Evolutionary conservation across 2,329 filamentous ascomycete genomes (phyloP).

Genomic region (Sporothrix protearum): DNA sequence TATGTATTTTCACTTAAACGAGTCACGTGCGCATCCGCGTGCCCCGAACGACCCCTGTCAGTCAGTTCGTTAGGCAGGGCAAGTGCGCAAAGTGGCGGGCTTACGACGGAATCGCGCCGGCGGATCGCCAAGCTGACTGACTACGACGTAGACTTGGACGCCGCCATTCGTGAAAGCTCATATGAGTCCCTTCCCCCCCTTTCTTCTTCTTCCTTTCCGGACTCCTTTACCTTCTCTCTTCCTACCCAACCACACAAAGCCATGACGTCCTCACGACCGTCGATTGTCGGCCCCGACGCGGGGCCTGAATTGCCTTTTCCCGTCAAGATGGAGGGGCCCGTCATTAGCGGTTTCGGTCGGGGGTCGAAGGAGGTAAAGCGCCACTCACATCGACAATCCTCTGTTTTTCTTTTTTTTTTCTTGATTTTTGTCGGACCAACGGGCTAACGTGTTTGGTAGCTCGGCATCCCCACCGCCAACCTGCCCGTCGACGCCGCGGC

Average conservation of each 20-base stretch:
- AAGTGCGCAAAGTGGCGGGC: background rate
- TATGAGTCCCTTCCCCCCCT: too few relatives aligned
- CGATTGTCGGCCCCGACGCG: slow-evolving; percentile 66
- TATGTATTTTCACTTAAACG: background rate
- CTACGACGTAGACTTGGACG: background rate
- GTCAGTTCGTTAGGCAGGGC: background rate
- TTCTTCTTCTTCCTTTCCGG: background rate
- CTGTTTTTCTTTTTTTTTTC: too few relatives aligned
- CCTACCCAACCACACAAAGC: background rate
- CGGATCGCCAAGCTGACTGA: background rate
- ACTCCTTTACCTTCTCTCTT: background rate
- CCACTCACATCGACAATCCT: too few relatives aligned
- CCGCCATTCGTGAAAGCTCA: too few relatives aligned
- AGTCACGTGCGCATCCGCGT: slow-evolving; percentile 11
- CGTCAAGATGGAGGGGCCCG: slow-evolving; percentile 75
- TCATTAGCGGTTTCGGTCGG: slow-evolving; percentile 89
- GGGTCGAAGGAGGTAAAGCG: slow-evolving; percentile 78
- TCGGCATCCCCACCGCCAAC: slow-evolving; percentile 96
- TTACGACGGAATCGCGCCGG: background rate
- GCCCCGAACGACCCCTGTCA: background rate
- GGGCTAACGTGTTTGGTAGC: too few relatives aligned
- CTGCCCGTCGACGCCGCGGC: slow-evolving; percentile 66
- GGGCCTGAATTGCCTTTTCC: slow-evolving; percentile 79
- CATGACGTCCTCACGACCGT: slow-evolving; percentile 48
- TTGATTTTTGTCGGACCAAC: too few relatives aligned